Evolutionary conservation across 2,329 filamentous ascomycete species (phyloP), one percentile per base, ranked within the genome.

Genomic region (Exophiala alcalophila): DNA sequence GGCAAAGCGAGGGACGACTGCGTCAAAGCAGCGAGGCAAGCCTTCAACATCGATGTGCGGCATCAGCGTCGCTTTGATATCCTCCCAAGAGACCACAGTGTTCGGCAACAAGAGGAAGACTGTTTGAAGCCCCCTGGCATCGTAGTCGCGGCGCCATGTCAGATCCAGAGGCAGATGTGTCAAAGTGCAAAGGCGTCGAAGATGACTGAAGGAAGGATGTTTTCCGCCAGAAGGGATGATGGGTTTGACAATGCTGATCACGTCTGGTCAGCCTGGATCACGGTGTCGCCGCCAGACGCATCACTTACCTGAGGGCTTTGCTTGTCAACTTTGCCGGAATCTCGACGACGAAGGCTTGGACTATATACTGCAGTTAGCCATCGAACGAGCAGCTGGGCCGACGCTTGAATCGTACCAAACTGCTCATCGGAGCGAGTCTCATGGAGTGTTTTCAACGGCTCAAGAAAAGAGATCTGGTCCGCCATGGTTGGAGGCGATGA

Each of bases 311-410:
- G 36, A 67, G 57, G 31, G 68, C 66, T 47, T 65, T 66, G 12
- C 65, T 66, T 7, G 68, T 67, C 38, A 60, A 58, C 56, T 67
- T 70, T 31, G 67, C 58, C 29, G 66, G 64, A 42, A 72, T 65
- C 55, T 70, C 67, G 14, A 64, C 63, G 33, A 67, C 64, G 40
- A 66, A 68, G 10, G 68, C 68, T 36, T 68, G 61, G 20, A 53
- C 68, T 71, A 45, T 28, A 18, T 28, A 4, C 3, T n/a, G 18
- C 4, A 21, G 40, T 49, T 25, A 55, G 47, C 46, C 40, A 53
- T 26, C 54, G 41, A 27, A n/a, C 18, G 9, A 23, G 4, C 3
- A 32, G 39, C 11, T 32, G 15, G 14, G 30, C n/a, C 14, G 25
- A 2, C 4, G 24, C 6, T 7, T 8, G 24, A 12, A 4, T 45